phyloP scores from a whole-genome alignment of 352 stramenopile genomes.

The Globisporangium orthogonon region DNA sequence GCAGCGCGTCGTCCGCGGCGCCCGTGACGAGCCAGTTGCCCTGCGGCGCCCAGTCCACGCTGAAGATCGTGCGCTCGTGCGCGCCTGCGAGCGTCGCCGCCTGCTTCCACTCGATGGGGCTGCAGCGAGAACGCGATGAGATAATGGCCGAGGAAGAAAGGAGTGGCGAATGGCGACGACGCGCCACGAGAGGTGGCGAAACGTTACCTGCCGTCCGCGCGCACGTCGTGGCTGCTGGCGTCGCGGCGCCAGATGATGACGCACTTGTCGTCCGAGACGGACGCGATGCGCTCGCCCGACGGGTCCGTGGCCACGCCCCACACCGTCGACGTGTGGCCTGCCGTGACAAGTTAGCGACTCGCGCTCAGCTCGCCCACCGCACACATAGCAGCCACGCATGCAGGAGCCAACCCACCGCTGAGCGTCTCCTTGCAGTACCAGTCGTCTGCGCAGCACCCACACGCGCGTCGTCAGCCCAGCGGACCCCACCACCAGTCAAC shows the following conservation, averaged over 20 bases:
- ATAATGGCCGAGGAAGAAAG: neutral
- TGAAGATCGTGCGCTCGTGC: slow-evolving; percentile 91
- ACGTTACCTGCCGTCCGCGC: slow-evolving; percentile 38
- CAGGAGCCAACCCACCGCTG: slow-evolving; percentile 25
- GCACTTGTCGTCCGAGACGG: slow-evolving; percentile 88
- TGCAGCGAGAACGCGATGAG: slow-evolving; percentile 6
- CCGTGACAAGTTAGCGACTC: neutral
- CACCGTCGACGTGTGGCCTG: slow-evolving; percentile 90
- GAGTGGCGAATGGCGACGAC: neutral
- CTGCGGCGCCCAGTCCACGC: slow-evolving; percentile 87
- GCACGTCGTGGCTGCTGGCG: slow-evolving; percentile 39
- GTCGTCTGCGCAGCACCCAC: slow-evolving; percentile 63
- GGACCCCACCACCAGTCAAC: too few relatives aligned
- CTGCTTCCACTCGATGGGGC: slow-evolving; percentile 78
- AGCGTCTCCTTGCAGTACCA: slow-evolving; percentile 96
- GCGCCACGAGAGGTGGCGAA: neutral
- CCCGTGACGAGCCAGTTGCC: slow-evolving; percentile 87
- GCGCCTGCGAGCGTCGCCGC: slow-evolving; percentile 70
- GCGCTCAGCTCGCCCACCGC: neutral
- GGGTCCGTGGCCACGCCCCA: slow-evolving; percentile 89
- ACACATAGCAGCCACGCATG: neutral
- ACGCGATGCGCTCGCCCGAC: slow-evolving; percentile 75
- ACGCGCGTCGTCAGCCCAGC: too few relatives aligned
- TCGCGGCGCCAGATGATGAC: slow-evolving; percentile 92
- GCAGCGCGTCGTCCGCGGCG: slow-evolving; percentile 89